Evolutionary conservation across 129 eudicot genomes (phyloP).

Genomic region (Saussurea involucrata): DNA sequence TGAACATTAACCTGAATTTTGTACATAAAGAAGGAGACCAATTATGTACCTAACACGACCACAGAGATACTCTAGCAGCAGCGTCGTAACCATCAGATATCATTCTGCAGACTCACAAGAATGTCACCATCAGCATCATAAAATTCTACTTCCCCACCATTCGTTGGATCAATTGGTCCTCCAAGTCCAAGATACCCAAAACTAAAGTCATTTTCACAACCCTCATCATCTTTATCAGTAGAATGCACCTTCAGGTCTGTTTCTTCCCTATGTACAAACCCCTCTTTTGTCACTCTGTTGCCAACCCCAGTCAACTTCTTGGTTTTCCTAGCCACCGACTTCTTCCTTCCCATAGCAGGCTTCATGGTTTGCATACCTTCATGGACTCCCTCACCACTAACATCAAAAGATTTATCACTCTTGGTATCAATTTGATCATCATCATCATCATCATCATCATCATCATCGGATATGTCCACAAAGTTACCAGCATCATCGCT

Average conservation of each 20-base stretch:
- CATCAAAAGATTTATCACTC: background rate
- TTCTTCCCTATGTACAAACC: slow-evolving; percentile 14
- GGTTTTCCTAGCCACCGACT: slow-evolving; percentile 37
- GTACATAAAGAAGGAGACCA: slow-evolving; percentile 3
- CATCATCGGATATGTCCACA: slow-evolving; percentile 39
- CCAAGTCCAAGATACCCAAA: slow-evolving; percentile 4
- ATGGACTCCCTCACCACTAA: background rate
- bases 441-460: slow-evolving; percentile 32
- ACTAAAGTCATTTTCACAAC: background rate
- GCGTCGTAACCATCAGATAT: slow-evolving; percentile 7
- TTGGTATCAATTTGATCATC: slow-evolving; percentile 4
- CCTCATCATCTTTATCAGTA: slow-evolving; percentile 16
- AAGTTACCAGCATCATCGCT: background rate
- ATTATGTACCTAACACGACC: slow-evolving; percentile 18
- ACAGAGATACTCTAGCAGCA: background rate
- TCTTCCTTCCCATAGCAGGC: slow-evolving; percentile 32
- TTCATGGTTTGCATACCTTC: background rate
- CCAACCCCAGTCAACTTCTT: slow-evolving; percentile 55
- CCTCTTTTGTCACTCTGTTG: slow-evolving; percentile 29
- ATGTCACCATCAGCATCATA: slow-evolving; percentile 49
- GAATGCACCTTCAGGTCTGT: slow-evolving; percentile 17
- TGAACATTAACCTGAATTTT: background rate
- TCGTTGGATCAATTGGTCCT: background rate
- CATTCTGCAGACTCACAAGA: slow-evolving; percentile 31
- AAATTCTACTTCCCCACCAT: slow-evolving; percentile 29